Conservation (phyloP, 2,329 filamentous ascomycete species). For the Elsinoe arachidis region DNA sequence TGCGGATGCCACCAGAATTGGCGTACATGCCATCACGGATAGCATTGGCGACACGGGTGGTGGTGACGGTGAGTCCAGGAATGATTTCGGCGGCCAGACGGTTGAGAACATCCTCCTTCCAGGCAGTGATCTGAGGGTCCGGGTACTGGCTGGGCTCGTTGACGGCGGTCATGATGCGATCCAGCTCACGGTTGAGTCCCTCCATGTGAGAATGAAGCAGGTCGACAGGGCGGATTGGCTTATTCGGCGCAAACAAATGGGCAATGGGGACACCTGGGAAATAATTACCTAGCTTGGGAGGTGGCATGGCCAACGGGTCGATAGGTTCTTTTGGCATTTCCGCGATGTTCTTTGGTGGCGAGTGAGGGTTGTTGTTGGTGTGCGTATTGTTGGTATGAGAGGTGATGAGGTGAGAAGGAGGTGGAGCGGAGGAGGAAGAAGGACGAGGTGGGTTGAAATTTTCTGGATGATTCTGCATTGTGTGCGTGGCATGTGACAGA, state of each 20-base stretch:
- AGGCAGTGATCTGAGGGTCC: constrained; percentile 1
- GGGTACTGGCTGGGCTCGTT: background rate
- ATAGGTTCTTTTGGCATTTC: background rate
- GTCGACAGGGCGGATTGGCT: constrained; percentile 8
- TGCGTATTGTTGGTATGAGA: background rate
- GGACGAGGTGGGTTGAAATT: background rate
- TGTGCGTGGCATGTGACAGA: background rate
- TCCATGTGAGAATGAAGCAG: background rate
- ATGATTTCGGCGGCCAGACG: constrained; percentile 7
- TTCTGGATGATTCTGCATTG: background rate
- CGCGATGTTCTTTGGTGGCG: background rate
- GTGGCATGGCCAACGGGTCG: background rate
- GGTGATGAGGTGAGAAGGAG: background rate
- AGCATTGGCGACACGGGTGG: background rate
- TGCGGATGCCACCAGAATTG: background rate
- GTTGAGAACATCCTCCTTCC: constrained; percentile 9
- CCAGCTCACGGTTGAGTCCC: constrained; percentile 8
- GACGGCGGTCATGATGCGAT: constrained; percentile 4
- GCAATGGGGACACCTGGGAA: background rate
- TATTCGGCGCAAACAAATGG: background rate
- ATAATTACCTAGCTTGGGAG: constrained; percentile 4
- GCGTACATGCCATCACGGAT: constrained; percentile 8
- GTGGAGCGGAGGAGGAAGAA: background rate
- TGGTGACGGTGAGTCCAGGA: constrained; percentile 5
- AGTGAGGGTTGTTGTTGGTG: background rate